phyloP scores from a whole-genome alignment of 257 asterid species.

The Misopates orontium region DNA sequence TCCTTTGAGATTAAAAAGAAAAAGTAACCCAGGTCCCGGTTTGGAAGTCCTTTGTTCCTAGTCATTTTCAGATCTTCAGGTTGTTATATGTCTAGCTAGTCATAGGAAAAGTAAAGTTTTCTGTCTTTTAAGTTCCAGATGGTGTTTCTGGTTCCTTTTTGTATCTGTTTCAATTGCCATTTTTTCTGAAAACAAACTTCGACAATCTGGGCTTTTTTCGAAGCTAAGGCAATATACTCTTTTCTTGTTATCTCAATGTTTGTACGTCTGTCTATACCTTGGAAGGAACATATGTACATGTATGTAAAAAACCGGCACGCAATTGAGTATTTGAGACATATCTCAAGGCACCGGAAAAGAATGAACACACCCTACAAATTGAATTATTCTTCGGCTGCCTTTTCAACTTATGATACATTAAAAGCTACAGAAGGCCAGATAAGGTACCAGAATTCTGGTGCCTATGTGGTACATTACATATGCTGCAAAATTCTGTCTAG shows the following conservation, averaged over 20 bases:
- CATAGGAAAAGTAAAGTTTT: no score
- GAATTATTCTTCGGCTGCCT: background rate
- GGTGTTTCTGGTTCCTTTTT: background rate
- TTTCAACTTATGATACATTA: background rate
- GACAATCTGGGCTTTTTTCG: no score
- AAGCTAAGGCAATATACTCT: background rate
- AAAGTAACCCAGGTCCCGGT: constrained; percentile 21
- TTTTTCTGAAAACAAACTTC: no score
- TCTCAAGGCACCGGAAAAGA: no score
- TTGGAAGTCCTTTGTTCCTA: no score
- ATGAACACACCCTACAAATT: no score
- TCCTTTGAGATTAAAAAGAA: constrained; percentile 61
- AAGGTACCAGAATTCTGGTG: no score
- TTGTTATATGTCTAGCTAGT: no score
- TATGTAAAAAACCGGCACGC: background rate
- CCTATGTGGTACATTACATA: no score
- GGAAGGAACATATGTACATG: background rate
- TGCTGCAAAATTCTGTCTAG: no score
- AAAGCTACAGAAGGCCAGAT: background rate
- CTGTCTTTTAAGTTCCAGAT: background rate
- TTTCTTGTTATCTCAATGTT: constrained; percentile 11
- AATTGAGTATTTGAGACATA: background rate
- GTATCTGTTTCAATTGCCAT: background rate
- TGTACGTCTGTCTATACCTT: background rate
- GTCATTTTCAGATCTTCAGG: no score